Percentiles rank a stretch among this genome's conserved stretches.
Conservation (phyloP, 306 rosid species). For the Quercus gilva region DNA sequence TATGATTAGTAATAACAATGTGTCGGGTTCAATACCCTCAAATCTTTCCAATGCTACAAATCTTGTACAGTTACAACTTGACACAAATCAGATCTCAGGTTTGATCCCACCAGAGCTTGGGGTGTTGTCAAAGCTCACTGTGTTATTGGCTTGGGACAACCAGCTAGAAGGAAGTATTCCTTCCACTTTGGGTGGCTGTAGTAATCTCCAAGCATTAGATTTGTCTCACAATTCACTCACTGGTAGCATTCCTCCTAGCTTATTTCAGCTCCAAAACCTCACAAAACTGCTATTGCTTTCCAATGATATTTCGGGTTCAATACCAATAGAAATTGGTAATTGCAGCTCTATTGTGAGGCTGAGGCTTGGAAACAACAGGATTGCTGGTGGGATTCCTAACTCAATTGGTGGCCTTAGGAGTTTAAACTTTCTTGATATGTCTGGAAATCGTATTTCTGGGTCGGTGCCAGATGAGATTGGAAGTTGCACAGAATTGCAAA, state of each 20-base stretch:
- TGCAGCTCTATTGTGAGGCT: constrained; percentile 77
- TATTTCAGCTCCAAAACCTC: constrained; percentile 80
- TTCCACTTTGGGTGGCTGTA: constrained; percentile 52
- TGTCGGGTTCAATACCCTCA: constrained; percentile 84
- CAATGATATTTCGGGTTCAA: constrained; percentile 80
- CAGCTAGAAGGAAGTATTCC: constrained; percentile 95
- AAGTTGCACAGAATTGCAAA: constrained; percentile 64
- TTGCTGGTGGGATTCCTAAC: constrained; percentile 67
- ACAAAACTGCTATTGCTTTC: constrained; percentile 79
- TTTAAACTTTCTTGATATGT: constrained; percentile 79
- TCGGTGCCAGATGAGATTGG: constrained; percentile 79
- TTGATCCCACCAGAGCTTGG: constrained; percentile 83
- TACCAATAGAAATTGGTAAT: constrained; percentile 72
- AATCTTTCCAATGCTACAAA: constrained; percentile 62
- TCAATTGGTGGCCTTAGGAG: constrained; percentile 57
- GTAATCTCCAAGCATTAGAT: constrained; percentile 67
- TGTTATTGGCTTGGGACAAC: constrained; percentile 91
- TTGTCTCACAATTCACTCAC: constrained; percentile 81
- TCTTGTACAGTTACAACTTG: constrained; percentile 78
- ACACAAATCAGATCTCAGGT: constrained; percentile 88
- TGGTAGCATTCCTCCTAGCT: constrained; percentile 64
- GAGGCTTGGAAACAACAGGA: constrained; percentile 74
- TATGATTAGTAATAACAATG: constrained; percentile 84
- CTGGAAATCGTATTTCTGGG: constrained; percentile 68
- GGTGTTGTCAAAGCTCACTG: constrained; percentile 48